Conservation (phyloP, 164 flowering plant species). For the Umbilicus rupestris region DNA sequence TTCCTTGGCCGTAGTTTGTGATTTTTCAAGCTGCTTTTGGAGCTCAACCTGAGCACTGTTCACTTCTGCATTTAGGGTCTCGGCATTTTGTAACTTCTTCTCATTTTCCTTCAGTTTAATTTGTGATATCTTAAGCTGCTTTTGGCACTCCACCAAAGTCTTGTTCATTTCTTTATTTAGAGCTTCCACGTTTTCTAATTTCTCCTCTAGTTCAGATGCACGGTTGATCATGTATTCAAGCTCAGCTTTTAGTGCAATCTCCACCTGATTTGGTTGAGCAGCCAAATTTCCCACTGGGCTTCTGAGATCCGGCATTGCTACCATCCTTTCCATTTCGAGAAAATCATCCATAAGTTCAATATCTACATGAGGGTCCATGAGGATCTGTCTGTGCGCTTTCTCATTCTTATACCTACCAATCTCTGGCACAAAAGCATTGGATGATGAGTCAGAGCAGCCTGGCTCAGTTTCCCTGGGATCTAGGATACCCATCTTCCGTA, state of each 20-base stretch:
- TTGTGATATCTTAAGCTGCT: slow-evolving; percentile 6
- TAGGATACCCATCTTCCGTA: slow-evolving; percentile 14
- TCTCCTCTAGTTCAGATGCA: slow-evolving; percentile 25
- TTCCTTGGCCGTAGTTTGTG: slow-evolving; percentile 16
- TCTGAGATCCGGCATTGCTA: slow-evolving; percentile 16
- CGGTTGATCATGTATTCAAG: slow-evolving; percentile 16
- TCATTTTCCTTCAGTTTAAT: slow-evolving; percentile 16
- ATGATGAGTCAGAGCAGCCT: slow-evolving; percentile 19
- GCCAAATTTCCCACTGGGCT: slow-evolving; percentile 6
- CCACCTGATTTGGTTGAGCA: slow-evolving; percentile 11
- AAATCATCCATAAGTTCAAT: slow-evolving; percentile 42
- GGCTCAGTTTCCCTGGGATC: slow-evolving; percentile 16
- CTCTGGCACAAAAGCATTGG: slow-evolving; percentile 15
- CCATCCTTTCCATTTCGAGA: slow-evolving; percentile 45
- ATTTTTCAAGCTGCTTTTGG: slow-evolving; percentile 18
- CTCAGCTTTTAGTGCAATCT: slow-evolving; percentile 16
- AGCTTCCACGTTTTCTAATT: slow-evolving; percentile 14
- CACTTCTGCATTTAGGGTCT: slow-evolving; percentile 17
- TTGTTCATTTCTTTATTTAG: slow-evolving; percentile 18
- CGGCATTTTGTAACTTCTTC: slow-evolving; percentile 15
- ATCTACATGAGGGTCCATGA: slow-evolving; percentile 13
- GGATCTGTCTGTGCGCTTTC: slow-evolving; percentile 11
- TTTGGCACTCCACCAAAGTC: slow-evolving; percentile 19
- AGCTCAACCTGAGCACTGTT: slow-evolving; percentile 18
- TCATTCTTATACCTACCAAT: slow-evolving; percentile 15